These are phyloP conservation scores for Nemania diffusa DNA, from an alignment of 2,329 filamentous ascomycete species.

Conservation along the genomic window DNA sequence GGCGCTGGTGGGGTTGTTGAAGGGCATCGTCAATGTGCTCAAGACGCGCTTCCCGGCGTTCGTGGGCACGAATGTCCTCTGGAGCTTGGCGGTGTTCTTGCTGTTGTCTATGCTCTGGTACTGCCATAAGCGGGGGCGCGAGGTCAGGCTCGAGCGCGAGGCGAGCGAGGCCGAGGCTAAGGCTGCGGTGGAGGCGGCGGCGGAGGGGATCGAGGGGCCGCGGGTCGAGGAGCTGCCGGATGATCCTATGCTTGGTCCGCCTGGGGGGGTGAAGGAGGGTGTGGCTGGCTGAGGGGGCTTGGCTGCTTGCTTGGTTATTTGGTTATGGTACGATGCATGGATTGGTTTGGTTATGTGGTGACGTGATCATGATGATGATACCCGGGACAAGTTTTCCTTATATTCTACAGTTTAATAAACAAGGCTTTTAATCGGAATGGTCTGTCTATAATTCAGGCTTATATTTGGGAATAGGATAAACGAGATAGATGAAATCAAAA, in stretches of 20 bases:
- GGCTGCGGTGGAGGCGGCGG: slow-evolving; percentile 53
- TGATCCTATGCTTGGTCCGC: slow-evolving; percentile 50
- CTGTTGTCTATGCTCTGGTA: slow-evolving; percentile 97
- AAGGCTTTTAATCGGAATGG: not conserved
- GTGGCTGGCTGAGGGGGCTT: not conserved
- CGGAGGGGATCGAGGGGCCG: slow-evolving; percentile 50
- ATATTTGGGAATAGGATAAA: no score
- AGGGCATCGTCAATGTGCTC: slow-evolving; percentile 89
- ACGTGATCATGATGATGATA: slow-evolving; percentile 28
- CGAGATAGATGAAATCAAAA: no score
- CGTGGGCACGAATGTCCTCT: slow-evolving; percentile 88
- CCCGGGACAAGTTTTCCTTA: slow-evolving; percentile 4
- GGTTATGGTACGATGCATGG: not conserved
- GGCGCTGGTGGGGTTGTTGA: slow-evolving; percentile 84
- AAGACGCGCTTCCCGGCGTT: slow-evolving; percentile 90
- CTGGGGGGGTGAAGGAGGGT: not conserved
- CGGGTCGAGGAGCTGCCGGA: slow-evolving; percentile 63
- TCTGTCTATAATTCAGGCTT: no score
- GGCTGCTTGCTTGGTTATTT: not conserved
- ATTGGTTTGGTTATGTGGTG: slow-evolving; percentile 1
- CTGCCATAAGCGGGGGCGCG: slow-evolving; percentile 92
- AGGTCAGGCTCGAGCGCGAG: slow-evolving; percentile 78
- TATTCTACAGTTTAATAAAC: not conserved
- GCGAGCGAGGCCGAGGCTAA: slow-evolving; percentile 55
- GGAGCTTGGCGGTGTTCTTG: slow-evolving; percentile 88